Evolutionary conservation across 495 filamentous ascomycete species (phyloP).

Genomic region (Penicillium nucicola): DNA sequence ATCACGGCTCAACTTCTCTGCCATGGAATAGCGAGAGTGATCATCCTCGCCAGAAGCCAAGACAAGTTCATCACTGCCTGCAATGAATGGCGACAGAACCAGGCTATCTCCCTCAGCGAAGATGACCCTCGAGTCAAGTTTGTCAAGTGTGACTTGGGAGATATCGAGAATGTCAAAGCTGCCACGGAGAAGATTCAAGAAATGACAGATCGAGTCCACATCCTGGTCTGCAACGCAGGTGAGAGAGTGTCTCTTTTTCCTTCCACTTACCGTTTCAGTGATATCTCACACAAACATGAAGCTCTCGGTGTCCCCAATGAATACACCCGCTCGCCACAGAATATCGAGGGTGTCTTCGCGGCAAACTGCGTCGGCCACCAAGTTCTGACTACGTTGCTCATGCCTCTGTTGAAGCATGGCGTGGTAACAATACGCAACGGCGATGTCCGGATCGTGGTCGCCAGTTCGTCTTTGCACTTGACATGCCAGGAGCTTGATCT

Average conservation of each 20-base stretch:
- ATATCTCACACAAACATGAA: not conserved
- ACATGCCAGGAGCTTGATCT: constrained; percentile 22
- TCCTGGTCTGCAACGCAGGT: constrained; percentile 42
- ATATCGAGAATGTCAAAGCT: constrained; percentile 23
- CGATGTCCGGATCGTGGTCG: constrained; percentile 28
- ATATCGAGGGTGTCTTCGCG: constrained; percentile 33
- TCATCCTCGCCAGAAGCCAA: constrained; percentile 30
- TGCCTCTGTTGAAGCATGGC: constrained; percentile 28
- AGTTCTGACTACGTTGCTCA: constrained; percentile 29
- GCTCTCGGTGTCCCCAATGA: constrained; percentile 11
- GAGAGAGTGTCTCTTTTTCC: too few species aligned
- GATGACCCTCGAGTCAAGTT: constrained; percentile 24
- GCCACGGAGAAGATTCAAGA: constrained; percentile 20
- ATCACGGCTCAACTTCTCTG: constrained; percentile 38
- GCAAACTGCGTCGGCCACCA: constrained; percentile 41
- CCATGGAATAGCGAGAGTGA: constrained; percentile 34
- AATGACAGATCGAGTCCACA: constrained; percentile 26
- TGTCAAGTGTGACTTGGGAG: constrained; percentile 30
- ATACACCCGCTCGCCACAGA: constrained; percentile 25
- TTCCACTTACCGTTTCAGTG: too few species aligned
- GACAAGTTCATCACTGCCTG: constrained; percentile 20
- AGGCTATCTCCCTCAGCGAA: constrained; percentile 13
- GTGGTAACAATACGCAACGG: constrained; percentile 1
- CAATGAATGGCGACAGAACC: constrained; percentile 17
- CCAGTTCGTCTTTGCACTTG: constrained; percentile 29